Base-by-base conservation (phyloP, 2,329 filamentous ascomycete species). In the Phyllosticta citribraziliensis region DNA sequence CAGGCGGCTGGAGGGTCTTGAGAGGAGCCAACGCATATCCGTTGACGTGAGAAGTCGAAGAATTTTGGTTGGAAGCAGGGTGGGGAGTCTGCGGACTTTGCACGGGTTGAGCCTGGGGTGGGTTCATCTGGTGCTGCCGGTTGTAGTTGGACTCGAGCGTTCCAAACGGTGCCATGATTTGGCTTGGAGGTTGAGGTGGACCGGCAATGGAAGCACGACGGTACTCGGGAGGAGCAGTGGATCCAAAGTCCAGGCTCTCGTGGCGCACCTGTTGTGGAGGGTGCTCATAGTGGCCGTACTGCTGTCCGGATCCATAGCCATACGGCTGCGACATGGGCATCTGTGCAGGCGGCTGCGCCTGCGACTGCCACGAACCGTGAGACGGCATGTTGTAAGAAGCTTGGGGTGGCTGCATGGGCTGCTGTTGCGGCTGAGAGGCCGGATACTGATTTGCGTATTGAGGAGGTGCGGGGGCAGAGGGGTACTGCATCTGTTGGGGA, bases 21-120 rank as follows among this genome's bases (percentile, higher is more conserved):
- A 79, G 66, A 14, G 76, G 76, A 8, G 78, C 76, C 58, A 80
- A 65, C 22, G 74, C 66, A 63, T 74, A 70, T 27, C 69, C 67
- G 58, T 64, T 74, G 63, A 72, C 55, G 59, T 64, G 65, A 24
- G 71, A 65, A 20, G 65, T 63, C 25, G 55, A 50, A 19, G 58
- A 53, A 5, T 53, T 27, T 51, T 63, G 61, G 11, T 54, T 40
- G n/a, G 40, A 35, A 14, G 20, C 55, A 63, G 63, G 24, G 53
- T 68, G 68, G 35, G 71, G 68, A 24, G 68, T 67, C 56, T 73
- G 72, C 50, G 73, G 62, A 9, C 71, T 69, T 57, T 71, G 71
- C 17, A 70, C 53, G 22, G 67, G 67, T 54, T 73, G 72, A 47
- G 52, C 52, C 20, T 51, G 54, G 5, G 51, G 54, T 22, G 58